Conservation (phyloP, 2,329 filamentous ascomycete species). For the Aurifilum marmelostoma region DNA sequence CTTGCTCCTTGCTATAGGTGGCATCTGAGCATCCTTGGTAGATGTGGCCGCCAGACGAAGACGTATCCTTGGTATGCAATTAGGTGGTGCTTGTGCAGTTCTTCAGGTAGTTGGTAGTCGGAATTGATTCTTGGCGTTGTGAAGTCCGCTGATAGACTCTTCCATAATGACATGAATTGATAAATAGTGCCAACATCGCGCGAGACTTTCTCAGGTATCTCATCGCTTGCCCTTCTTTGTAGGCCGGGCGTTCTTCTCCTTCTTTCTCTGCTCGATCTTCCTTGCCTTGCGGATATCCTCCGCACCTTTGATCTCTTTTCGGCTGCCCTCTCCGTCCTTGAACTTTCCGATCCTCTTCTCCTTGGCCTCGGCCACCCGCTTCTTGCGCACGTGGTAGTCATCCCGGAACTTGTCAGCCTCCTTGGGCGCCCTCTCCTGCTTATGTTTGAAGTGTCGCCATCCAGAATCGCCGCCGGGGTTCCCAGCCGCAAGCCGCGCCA, state of each 20-base stretch:
- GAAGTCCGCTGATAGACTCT: background rate
- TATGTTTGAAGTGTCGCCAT: conserved; percentile 77
- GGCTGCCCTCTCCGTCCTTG: conserved; percentile 73
- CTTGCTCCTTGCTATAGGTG: background rate
- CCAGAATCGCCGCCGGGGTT: conserved; percentile 40
- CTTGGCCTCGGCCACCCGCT: conserved; percentile 83
- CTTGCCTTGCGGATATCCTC: conserved; percentile 86
- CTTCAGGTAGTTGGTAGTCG: background rate
- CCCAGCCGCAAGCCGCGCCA: conserved; percentile 38
- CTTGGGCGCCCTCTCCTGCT: conserved; percentile 85
- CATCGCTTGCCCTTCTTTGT: conserved; percentile 51
- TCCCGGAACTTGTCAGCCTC: conserved; percentile 89
- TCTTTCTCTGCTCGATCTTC: conserved; percentile 73
- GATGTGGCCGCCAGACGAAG: background rate
- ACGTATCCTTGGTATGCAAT: background rate
- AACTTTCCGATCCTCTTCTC: conserved; percentile 80
- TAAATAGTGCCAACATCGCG: background rate
- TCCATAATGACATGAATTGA: background rate
- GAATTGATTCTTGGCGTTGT: background rate
- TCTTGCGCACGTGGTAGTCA: conserved; percentile 89
- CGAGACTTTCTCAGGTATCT: background rate
- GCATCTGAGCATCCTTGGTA: background rate
- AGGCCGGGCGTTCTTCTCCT: conserved; percentile 87
- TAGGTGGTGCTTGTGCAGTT: background rate
- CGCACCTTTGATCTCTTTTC: conserved; percentile 75